Evolutionary conservation across 2,329 filamentous ascomycete species (phyloP), one percentile per base, ranked within the genome.

Genomic region (Trichoderma arundinaceum): DNA sequence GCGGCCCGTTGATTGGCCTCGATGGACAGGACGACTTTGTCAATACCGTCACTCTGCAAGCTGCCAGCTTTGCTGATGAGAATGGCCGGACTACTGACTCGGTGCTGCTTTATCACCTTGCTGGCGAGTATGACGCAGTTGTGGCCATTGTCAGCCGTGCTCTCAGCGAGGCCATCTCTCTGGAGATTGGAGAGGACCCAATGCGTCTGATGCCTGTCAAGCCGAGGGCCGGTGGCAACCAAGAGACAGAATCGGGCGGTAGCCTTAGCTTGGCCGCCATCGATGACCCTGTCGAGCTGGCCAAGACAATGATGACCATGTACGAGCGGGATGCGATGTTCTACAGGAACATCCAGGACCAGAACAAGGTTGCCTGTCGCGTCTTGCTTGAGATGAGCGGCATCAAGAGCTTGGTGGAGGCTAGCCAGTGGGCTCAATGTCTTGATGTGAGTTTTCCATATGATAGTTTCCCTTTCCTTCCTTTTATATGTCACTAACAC

Each of bases 61-160:
- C 95, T 8, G 95, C 95, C 46, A 90, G 90, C 69, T 92, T 94
- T 73, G 95, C 95, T 4, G 94, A 99, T 71, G 94, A 98, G 76
- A 96, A 94, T 72, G 94, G 95, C 44, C 88, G 96, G 57, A 93
- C 90, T 1, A 96, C 94, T 0, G 95, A 99, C 77, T 94, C 96
- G 2, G 94, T 98, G 13, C 84, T 99, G 58, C 84, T 99, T 59
- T 98, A 96, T 77, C 94, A 99, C 77, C 84, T 99, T 49, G 94
- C 95, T 0, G 92, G 92, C 73, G 94, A 99, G 76, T 98, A 96
- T 76, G 93, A 99, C 76, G 93, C 89, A 62, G 96, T 98, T n/a
- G 88, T 97, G 49, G 83, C 86, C 32, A 94, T 98, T 70, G 87
- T 98, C 74, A 97, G 94, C 78, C 90, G 93, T 44, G 90, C 94